phyloP scores from a whole-genome alignment of 176 grass and related monocot species.

The Cenchrus fungigraminus region DNA sequence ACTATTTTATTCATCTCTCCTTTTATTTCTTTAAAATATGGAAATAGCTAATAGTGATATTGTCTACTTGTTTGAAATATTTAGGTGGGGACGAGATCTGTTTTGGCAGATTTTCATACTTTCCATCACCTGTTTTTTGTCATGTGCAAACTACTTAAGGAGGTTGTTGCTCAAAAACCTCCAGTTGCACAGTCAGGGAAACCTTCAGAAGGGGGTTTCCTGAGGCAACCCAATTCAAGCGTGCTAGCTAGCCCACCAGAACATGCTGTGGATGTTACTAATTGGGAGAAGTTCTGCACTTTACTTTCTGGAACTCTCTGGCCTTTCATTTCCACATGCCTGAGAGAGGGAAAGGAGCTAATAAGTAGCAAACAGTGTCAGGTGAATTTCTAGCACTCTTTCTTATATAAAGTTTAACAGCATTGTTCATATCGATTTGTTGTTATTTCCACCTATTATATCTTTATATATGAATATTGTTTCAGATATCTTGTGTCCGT shows the following conservation, averaged over 20 bases:
- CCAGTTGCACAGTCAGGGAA: conserved; percentile 48
- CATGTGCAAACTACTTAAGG: conserved; percentile 77
- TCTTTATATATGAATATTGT: conserved; percentile 41
- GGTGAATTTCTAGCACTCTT: conserved; percentile 49
- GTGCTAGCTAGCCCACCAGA: conserved; percentile 32
- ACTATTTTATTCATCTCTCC: conserved; percentile 10
- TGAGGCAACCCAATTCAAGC: conserved; percentile 63
- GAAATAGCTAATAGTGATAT: conserved; percentile 15
- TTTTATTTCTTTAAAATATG: background rate
- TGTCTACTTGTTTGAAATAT: conserved; percentile 35
- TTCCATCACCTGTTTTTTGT: conserved; percentile 93
- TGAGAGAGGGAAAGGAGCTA: conserved; percentile 69
- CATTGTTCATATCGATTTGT: conserved; percentile 5
- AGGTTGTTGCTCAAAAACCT: conserved; percentile 65
- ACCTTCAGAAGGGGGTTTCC: conserved; percentile 80
- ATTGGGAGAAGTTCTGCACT: conserved; percentile 85
- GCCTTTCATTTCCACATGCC: conserved; percentile 80
- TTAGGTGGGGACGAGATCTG: conserved; percentile 65
- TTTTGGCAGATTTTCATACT: conserved; percentile 68
- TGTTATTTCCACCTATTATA: conserved; percentile 14
- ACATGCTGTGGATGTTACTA: conserved; percentile 67
- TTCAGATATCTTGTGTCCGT: conserved; percentile 89
- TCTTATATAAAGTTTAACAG: conserved; percentile 22
- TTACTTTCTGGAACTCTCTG: conserved; percentile 68
- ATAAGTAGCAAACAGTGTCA: conserved; percentile 72